Evolutionary conservation across 2,329 filamentous ascomycete genomes (phyloP), one percentile per base, ranked within the genome.

Genomic region (Xylariaceae sp.): DNA sequence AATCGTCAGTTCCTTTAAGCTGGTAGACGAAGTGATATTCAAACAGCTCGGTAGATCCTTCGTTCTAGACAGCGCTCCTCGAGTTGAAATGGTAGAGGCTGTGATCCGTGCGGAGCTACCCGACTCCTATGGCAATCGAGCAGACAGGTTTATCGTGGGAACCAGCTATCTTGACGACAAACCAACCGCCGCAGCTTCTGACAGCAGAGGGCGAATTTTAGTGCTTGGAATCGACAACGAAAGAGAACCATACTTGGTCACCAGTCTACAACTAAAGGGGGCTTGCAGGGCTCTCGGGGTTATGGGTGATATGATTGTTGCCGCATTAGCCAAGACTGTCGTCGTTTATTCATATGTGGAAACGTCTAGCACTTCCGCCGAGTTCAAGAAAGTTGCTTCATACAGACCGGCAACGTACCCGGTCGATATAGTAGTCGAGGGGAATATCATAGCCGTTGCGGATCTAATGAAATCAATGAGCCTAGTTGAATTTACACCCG

Each of bases 401-500:
- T 95, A 91, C 69, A 83, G 91, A 12, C 88, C 89, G 1, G 84
- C 90, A 2, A 95, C 91, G 0, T 88, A 89, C 30, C 92, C 94
- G 0, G 83, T 95, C 15, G 89, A 92, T 61, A 70, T 97, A 6
- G 84, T 86, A 9, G 80, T 96, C 13, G 81, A 83, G 1, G 87
- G 81, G 1, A 85, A 86, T 61, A 77, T 82, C 21, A 92, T 99
- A 58, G 89, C 88, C 0, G 85, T 97, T 9, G 88, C 87, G 0
- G 94, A 99, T 66, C 74, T 99, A 43, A 96, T 96, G 88, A 96
- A 97, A 72, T 95, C 89, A 1, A 77, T 95, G 21, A 85, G 87
- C 1, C 74, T 97, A 5, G 76, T 96, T 8, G 79, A 94, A 66
- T 94, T 87, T 66, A 75, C 78, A 0, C 78, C 79, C 2, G 79